Percentiles rank a stretch among this genome's conserved stretches.
These are phyloP conservation scores for Rhododendron molle DNA, from an alignment of 148 eudicot species.

Conservation along the genomic window DNA sequence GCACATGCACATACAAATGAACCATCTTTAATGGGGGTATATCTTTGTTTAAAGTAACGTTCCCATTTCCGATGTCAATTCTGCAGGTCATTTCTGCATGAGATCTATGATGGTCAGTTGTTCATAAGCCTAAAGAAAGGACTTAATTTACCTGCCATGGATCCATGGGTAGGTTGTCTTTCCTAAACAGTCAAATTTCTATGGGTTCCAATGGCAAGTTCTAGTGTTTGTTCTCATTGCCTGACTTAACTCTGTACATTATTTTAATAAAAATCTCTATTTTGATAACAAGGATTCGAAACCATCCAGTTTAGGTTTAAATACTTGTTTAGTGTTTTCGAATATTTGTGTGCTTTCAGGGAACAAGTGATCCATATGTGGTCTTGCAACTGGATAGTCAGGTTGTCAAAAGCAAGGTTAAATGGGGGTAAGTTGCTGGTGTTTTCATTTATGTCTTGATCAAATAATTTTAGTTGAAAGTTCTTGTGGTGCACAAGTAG, in stretches of 20 bases:
- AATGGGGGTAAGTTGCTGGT: constrained; percentile 77
- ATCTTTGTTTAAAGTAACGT: neutral
- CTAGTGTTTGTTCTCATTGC: neutral
- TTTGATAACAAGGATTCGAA: neutral
- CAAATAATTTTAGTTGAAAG: neutral
- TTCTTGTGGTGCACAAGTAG: neutral
- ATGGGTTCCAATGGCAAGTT: constrained; percentile 1
- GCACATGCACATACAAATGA: neutral
- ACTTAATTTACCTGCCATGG: constrained; percentile 79
- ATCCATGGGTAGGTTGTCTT: constrained; percentile 79
- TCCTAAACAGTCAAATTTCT: neutral
- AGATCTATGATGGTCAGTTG: constrained; percentile 92
- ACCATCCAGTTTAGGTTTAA: neutral
- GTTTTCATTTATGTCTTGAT: neutral
- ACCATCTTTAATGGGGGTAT: neutral
- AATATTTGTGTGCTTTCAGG: constrained; percentile 43
- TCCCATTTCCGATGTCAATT: neutral
- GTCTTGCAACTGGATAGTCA: constrained; percentile 77
- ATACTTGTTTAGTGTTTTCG: neutral
- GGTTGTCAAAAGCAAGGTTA: constrained; percentile 73
- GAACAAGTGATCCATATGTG: constrained; percentile 97
- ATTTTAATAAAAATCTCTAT: neutral
- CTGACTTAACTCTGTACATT: neutral
- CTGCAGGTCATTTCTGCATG: constrained; percentile 79
- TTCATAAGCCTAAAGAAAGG: constrained; percentile 85